These are phyloP conservation scores for Oldenlandia corymbosa DNA, from an alignment of 257 asterid species.

Conservation along the genomic window DNA sequence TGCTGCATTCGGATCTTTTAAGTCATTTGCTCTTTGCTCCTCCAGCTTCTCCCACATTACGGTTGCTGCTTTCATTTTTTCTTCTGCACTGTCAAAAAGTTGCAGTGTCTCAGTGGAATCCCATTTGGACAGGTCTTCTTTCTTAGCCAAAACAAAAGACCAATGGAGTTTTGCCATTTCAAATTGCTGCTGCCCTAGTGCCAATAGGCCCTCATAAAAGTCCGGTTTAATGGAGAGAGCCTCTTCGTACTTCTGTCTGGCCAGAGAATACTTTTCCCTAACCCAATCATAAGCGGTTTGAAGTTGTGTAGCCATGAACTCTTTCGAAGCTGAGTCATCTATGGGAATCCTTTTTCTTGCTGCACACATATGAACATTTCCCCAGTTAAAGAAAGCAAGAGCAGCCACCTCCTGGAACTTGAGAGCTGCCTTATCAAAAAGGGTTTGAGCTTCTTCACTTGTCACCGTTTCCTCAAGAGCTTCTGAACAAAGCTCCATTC, in stretches of 20 bases:
- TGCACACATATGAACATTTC: constrained; percentile 96
- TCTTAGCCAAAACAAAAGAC: constrained; percentile 80
- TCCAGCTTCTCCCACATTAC: constrained; percentile 94
- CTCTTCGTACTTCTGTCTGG: constrained; percentile 77
- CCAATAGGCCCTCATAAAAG: constrained; percentile 81
- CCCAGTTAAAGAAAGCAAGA: constrained; percentile 95
- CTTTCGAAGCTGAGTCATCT: constrained; percentile 75
- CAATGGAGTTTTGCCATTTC: constrained; percentile 98
- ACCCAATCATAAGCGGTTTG: constrained; percentile 86
- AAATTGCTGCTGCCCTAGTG: constrained; percentile 91
- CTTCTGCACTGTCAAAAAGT: constrained; percentile 76
- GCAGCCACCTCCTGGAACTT: constrained; percentile 99
- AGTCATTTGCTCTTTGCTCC: constrained; percentile 73
- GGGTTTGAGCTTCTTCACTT: constrained; percentile 80
- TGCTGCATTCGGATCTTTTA: constrained; percentile 49
- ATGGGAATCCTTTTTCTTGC: constrained; percentile 91
- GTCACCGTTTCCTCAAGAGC: constrained; percentile 93
- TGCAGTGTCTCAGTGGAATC: constrained; percentile 72
- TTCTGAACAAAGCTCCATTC: constrained; percentile 96
- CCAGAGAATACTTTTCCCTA: constrained; percentile 66
- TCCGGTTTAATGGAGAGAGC: constrained; percentile 71
- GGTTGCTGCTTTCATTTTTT: constrained; percentile 81
- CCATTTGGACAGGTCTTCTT: constrained; percentile 75
- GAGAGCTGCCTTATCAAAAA: constrained; percentile 72
- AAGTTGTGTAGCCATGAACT: constrained; percentile 58